Evolutionary conservation across 257 asterid genomes (phyloP), one percentile per base, ranked within the genome.

Genomic region (Solanum sitiens): DNA sequence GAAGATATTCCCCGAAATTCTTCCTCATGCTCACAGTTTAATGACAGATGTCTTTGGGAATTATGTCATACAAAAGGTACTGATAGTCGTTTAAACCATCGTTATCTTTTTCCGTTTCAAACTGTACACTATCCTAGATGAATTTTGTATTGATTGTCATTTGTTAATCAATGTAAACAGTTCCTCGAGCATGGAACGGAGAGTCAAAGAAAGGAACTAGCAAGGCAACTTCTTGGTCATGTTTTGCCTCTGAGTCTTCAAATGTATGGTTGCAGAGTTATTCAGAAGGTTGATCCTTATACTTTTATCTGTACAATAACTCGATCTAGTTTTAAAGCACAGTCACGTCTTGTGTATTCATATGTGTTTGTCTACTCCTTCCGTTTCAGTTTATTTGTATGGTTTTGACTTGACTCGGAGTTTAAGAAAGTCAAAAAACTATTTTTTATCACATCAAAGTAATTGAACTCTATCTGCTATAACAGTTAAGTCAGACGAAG

Each of bases 191-290:
- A 96, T 86, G 99, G 98, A 16, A 94, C 93, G 4, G 98, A 92
- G 63, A 90, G 91, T 89, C 98, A 95, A 87, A 89, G 96, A 83
- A 93, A 92, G 87, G 98, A 97, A 92, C 89, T 97, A 74, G 96
- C 98, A 8, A 90, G 77, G 79, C 97, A 93, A 90, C 92, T 95
- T 74, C 89, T 94, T 73, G 96, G 98, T 73, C 97, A 95, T 89
- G 95, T 97, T 91, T 90, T 97, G 92, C 92, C 97, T 83, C 95
- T 97, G 86, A 95, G 95, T 91, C 94, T 97, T 84, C 99, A 97
- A 87, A 95, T 93, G 96, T 97, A 95, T 89, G 98, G 99, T 70
- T 97, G 99, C 95, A 91, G 99, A 93, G 98, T 97, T 72, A 91
- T 95, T 89, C 99, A 97, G 89, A 97, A 97, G 98, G 98, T 97